Evolutionary conservation across 2,329 filamentous ascomycete species (phyloP).

Genomic region (Cadophora luteo-olivacea): DNA sequence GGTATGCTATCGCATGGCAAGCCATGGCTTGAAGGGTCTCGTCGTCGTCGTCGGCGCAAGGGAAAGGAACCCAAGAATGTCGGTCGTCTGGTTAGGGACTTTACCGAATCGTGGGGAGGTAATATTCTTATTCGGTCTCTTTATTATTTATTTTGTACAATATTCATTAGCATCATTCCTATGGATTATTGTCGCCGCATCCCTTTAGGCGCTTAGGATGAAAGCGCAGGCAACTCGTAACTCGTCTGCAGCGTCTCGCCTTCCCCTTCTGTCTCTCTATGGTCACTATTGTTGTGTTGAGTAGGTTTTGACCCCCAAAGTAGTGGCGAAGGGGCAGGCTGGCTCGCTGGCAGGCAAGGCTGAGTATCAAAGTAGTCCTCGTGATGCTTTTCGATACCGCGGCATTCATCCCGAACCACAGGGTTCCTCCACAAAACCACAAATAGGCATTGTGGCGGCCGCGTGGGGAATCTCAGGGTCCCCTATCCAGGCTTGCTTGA

Average conservation of each 20-base stretch:
- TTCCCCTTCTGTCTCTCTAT: not conserved
- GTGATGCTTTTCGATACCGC: conserved; percentile 26
- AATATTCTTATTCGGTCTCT: not conserved
- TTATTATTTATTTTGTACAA: not conserved
- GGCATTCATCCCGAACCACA: conserved; percentile 2
- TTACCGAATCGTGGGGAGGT: conserved; percentile 7
- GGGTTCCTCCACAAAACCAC: conserved; percentile 1
- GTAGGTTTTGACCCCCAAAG: not conserved
- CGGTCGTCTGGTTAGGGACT: not conserved
- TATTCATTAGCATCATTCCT: not conserved
- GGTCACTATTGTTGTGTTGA: not conserved
- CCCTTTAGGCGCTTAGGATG: conserved; percentile 10
- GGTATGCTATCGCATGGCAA: not conserved
- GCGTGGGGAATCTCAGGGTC: conserved; percentile 1
- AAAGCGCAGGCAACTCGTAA: not conserved
- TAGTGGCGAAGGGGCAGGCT: conserved; percentile 13
- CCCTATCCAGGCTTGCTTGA: not conserved
- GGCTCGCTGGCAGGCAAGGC: conserved; percentile 18
- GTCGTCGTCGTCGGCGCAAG: not conserved
- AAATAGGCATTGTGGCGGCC: not conserved
- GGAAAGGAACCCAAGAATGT: not conserved
- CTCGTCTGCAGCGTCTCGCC: conserved; percentile 12
- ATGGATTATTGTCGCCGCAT: not conserved
- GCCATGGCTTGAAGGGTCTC: not conserved
- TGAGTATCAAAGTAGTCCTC: conserved; percentile 26